phyloP scores from a whole-genome alignment of 2,329 filamentous ascomycete species.

The Daldinia sp. region DNA sequence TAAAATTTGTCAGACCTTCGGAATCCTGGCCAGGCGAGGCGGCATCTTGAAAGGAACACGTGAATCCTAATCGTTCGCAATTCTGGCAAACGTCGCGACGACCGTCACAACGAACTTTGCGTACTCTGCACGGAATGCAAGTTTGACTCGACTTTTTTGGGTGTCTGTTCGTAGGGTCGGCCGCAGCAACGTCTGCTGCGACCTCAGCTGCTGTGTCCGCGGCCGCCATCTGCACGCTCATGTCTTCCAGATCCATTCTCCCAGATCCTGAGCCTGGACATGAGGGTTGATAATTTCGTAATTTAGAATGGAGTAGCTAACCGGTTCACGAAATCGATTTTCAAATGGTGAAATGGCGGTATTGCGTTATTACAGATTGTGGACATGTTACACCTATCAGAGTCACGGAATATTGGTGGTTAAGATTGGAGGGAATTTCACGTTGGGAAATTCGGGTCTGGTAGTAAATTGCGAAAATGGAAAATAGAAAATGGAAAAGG shows the following conservation, averaged over 20 bases:
- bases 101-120: slow-evolving; percentile 67
- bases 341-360: slow-evolving; percentile 25
- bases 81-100: slow-evolving; percentile 63
- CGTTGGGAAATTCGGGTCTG: slow-evolving; percentile 26
- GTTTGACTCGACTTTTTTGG: slow-evolving; percentile 52
- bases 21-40: slow-evolving; percentile 47
- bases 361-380: slow-evolving; percentile 35
- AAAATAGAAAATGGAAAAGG: not conserved
- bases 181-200: slow-evolving; percentile 46
- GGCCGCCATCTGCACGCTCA: slow-evolving; percentile 48
- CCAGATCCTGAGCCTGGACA: slow-evolving; percentile 30
- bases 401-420: slow-evolving; percentile 25
- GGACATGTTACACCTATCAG: slow-evolving; percentile 34
- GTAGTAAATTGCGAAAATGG: slow-evolving; percentile 27
- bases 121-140: slow-evolving; percentile 62
- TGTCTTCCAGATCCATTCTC: slow-evolving; percentile 49
- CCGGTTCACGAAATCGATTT: not conserved
- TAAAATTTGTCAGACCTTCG: slow-evolving; percentile 51
- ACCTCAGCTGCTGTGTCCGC: slow-evolving; percentile 48
- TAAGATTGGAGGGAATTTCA: slow-evolving; percentile 33
- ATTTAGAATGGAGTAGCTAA: slow-evolving; percentile 7
- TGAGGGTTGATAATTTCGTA: slow-evolving; percentile 20
- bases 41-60: slow-evolving; percentile 64
- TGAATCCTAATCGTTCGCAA: slow-evolving; percentile 65
- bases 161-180: slow-evolving; percentile 46